Evolutionary conservation across 495 filamentous ascomycete species (phyloP).

Genomic region (Copromyces sp.): DNA sequence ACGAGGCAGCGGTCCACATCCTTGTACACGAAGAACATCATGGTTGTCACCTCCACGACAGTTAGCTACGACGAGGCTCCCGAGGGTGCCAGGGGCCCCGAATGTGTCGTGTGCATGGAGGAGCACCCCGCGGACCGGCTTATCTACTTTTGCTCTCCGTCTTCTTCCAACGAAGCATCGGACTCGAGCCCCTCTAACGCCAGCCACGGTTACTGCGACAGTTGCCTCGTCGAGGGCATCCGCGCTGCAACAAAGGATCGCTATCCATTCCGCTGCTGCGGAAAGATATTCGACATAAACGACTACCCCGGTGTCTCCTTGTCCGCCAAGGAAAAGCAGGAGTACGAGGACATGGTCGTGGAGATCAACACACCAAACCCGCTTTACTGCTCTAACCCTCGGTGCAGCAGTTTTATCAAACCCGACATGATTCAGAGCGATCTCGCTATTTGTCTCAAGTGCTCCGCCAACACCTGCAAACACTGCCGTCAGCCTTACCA

Average conservation of each 20-base stretch:
- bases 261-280: conserved; percentile 3
- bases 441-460: not conserved
- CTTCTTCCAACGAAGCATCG: not conserved
- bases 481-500: not conserved
- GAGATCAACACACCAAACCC: conserved; percentile 1
- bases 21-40: not conserved
- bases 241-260: not conserved
- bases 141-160: not conserved
- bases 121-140: not conserved
- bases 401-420: not conserved
- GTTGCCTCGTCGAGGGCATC: conserved; percentile 1
- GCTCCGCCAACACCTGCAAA: not conserved
- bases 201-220: conserved; percentile 2
- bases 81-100: not conserved
- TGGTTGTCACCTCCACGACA: not conserved
- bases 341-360: not conserved
- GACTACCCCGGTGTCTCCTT: not conserved
- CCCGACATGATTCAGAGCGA: not conserved
- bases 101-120: not conserved
- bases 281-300: not conserved
- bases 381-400: not conserved
- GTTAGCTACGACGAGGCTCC: not conserved
- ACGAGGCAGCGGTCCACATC: not conserved
- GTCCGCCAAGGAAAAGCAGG: not conserved
- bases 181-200: not conserved